A percentile compares a stretch with the other conserved stretches of the same genome.
Evolutionary conservation across 2,329 filamentous ascomycete species (phyloP).

Genomic region (Fusarium goolgardi): DNA sequence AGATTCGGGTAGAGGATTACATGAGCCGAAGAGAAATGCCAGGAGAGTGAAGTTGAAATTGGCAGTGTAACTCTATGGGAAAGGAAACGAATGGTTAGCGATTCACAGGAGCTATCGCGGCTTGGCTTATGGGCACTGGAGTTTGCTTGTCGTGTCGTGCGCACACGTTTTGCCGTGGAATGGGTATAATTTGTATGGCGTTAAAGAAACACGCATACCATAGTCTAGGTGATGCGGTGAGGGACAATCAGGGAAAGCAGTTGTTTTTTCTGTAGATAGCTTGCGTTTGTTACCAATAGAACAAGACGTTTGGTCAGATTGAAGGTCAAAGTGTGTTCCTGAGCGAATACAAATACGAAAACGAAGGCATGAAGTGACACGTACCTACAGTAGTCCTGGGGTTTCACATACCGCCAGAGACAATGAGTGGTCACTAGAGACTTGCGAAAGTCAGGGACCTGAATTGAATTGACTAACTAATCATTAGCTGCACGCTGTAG

Average conservation of each 20-base stretch:
- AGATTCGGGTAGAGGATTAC: not conserved
- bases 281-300: conserved; percentile 28
- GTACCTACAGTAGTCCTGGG: conserved; percentile 1
- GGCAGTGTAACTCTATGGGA: conserved; percentile 22
- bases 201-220: conserved; percentile 24
- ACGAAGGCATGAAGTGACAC: conserved; percentile 26
- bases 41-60: not conserved
- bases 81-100: conserved; percentile 33
- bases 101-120: conserved; percentile 24
- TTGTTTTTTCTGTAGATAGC: conserved; percentile 7
- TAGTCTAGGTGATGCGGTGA: conserved; percentile 23
- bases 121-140: conserved; percentile 28
- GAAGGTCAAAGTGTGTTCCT: not conserved
- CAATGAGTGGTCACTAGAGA: conserved; percentile 26
- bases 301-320: conserved; percentile 3
- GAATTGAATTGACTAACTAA: conserved; percentile 3
- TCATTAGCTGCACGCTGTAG: not conserved
- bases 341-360: conserved; percentile 46
- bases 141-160: conserved; percentile 27
- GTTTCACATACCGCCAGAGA: conserved; percentile 5
- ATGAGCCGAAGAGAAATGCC: not conserved
- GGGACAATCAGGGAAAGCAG: conserved; percentile 16
- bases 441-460: conserved; percentile 39
- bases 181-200: conserved; percentile 33
- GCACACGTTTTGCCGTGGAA: conserved; percentile 1